These are phyloP conservation scores for Pisolithus albus DNA, from an alignment of 768 basidiomycete species.

Conservation along the genomic window DNA sequence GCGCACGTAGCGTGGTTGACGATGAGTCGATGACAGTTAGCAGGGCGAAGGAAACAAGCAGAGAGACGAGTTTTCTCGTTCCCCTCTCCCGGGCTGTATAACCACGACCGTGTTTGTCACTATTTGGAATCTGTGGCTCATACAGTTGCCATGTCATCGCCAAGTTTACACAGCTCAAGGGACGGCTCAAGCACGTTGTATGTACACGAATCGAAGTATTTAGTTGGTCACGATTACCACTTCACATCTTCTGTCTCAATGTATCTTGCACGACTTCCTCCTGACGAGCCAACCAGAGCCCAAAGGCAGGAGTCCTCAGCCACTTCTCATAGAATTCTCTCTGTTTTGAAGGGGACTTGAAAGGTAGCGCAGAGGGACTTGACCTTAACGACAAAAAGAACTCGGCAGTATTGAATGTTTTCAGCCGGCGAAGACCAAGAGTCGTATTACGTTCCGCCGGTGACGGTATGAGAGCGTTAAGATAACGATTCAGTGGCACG, in stretches of 20 bases:
- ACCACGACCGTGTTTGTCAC: conserved; percentile 16
- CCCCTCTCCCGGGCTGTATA: conserved; percentile 11
- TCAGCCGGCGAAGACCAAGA: conserved; percentile 40
- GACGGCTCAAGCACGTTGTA: no score
- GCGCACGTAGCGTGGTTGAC: not conserved
- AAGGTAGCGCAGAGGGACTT: conserved; percentile 67
- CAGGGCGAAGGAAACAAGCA: conserved; percentile 7
- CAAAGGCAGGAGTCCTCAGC: conserved; percentile 71
- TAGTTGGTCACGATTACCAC: not conserved
- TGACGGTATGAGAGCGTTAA: conserved; percentile 78
- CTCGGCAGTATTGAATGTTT: conserved; percentile 59
- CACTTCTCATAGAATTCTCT: conserved; percentile 74
- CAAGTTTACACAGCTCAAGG: not conserved
- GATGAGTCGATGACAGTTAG: not conserved
- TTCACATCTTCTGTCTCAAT: conserved; percentile 27
- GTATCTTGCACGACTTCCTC: conserved; percentile 62
- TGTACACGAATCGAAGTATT: not conserved
- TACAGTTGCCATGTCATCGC: no score
- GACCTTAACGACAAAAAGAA: conserved; percentile 71
- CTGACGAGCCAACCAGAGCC: conserved; percentile 71
- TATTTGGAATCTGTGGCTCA: conserved; percentile 20
- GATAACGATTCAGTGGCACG: conserved; percentile 86
- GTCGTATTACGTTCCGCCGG: conserved; percentile 37
- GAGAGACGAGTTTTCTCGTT: conserved; percentile 8
- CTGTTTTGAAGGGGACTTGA: conserved; percentile 57